Evolutionary conservation across 2,329 filamentous ascomycete genomes (phyloP).

Genomic region (Xylariaceae sp.): DNA sequence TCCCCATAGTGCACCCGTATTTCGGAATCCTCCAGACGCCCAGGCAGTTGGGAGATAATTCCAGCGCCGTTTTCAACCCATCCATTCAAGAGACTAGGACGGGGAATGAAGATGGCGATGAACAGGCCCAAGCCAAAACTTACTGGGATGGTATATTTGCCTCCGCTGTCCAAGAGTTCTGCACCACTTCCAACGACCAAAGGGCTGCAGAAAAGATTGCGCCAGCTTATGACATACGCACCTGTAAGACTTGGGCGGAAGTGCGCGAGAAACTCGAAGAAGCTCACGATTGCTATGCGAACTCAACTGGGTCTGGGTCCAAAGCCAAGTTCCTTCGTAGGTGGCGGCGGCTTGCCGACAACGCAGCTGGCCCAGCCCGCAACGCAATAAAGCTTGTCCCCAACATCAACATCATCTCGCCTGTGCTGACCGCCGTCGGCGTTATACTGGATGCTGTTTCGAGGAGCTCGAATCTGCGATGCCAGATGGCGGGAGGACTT

Average conservation of each 20-base stretch:
- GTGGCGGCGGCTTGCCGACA: too few species aligned
- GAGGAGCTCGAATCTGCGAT: not conserved
- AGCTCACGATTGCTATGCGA: constrained; percentile 1
- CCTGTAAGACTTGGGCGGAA: not conserved
- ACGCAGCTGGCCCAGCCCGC: too few species aligned
- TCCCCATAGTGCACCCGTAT: not conserved
- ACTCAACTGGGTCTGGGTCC: not conserved
- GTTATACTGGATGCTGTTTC: constrained; percentile 1
- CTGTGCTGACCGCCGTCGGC: too few species aligned
- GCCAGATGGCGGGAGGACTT: not conserved
- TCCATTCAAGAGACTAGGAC: too few species aligned
- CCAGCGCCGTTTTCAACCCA: too few species aligned
- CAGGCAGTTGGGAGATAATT: too few species aligned
- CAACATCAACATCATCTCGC: too few species aligned
- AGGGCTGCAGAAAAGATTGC: not conserved
- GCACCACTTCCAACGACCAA: not conserved
- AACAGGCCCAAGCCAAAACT: too few species aligned
- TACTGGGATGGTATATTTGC: constrained; percentile 3
- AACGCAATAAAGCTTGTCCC: too few species aligned
- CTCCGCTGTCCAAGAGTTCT: constrained; percentile 2
- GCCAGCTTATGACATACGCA: constrained; percentile 3
- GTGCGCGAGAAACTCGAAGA: constrained; percentile 3
- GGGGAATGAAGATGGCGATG: too few species aligned
- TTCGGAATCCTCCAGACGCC: too few species aligned
- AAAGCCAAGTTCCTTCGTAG: too few species aligned